phyloP scores from a whole-genome alignment of 148 eudicot species.

The Pouteria glomerata region DNA sequence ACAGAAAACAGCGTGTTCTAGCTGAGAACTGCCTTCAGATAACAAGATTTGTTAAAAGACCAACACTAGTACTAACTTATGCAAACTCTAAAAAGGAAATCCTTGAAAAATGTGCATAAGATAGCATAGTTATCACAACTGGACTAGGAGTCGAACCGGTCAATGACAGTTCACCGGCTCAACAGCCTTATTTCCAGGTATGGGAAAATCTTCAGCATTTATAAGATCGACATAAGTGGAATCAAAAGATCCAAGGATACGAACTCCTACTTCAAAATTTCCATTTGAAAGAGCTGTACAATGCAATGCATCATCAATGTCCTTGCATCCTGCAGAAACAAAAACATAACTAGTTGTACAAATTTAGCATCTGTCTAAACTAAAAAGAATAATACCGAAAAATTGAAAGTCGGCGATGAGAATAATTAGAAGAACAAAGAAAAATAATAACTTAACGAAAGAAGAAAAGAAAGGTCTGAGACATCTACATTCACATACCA shows the following conservation, averaged over 20 bases:
- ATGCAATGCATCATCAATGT: slow-evolving; percentile 96
- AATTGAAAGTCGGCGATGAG: background rate
- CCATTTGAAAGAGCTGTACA: slow-evolving; percentile 87
- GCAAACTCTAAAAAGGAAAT: no score
- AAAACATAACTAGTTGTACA: background rate
- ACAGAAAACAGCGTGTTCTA: slow-evolving; percentile 7
- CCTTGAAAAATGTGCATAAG: no score
- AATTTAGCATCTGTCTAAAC: slow-evolving; percentile 4
- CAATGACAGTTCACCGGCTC: no score
- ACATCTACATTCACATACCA: slow-evolving; percentile 32
- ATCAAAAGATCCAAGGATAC: slow-evolving; percentile 53
- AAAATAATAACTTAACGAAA: background rate
- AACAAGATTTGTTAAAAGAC: background rate
- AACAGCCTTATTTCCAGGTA: no score
- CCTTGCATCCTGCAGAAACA: slow-evolving; percentile 75
- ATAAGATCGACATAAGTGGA: background rate
- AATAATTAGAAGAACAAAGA: slow-evolving; percentile 5
- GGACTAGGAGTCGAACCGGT: no score
- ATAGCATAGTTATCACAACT: no score
- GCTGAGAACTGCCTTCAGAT: background rate
- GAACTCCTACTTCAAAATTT: slow-evolving; percentile 95
- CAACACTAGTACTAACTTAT: background rate
- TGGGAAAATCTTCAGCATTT: background rate
- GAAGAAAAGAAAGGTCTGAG: background rate
- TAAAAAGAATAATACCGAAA: background rate